phyloP scores from a whole-genome alignment of 2,329 filamentous ascomycete genomes.

The Fusarium temperatum region DNA sequence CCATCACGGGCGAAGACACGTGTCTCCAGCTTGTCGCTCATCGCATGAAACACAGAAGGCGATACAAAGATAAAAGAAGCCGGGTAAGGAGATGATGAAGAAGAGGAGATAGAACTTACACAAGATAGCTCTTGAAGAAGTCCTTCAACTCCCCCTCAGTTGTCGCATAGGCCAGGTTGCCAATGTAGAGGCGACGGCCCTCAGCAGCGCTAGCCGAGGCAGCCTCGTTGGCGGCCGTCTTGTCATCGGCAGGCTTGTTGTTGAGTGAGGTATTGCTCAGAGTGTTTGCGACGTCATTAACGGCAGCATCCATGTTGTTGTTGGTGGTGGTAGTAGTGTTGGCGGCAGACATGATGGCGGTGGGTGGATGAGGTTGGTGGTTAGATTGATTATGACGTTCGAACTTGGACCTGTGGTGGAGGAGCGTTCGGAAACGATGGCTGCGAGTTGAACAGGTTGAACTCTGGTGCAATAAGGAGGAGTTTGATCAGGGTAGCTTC shows the following conservation, averaged over 20 bases:
- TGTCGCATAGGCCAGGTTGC: conserved; percentile 99
- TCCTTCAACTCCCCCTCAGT: conserved; percentile 99
- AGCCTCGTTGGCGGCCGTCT: conserved; percentile 80
- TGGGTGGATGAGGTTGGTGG: conserved; percentile 52
- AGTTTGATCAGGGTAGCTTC: conserved; percentile 79
- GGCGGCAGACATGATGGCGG: conserved; percentile 81
- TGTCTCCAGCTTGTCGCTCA: conserved; percentile 33
- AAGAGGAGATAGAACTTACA: conserved; percentile 72
- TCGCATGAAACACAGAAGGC: neutral
- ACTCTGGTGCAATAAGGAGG: conserved; percentile 76
- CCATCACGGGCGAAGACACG: conserved; percentile 33
- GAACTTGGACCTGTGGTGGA: conserved; percentile 48
- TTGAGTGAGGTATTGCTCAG: conserved; percentile 77
- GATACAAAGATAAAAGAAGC: neutral
- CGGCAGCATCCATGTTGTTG: conserved; percentile 65
- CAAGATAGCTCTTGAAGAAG: conserved; percentile 99
- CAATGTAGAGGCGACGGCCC: conserved; percentile 99
- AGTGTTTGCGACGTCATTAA: conserved; percentile 80
- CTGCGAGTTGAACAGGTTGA: conserved; percentile 56
- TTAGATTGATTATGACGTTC: conserved; percentile 59
- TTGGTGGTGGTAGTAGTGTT: conserved; percentile 41
- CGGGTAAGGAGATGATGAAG: neutral
- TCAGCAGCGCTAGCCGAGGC: conserved; percentile 97
- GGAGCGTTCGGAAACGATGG: conserved; percentile 57
- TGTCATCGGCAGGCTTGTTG: conserved; percentile 60